A percentile compares a stretch with the other conserved stretches of the same genome.
Evolutionary conservation across 2,329 filamentous ascomycete species (phyloP).

Genomic region (Coleophoma eucalyptorum): DNA sequence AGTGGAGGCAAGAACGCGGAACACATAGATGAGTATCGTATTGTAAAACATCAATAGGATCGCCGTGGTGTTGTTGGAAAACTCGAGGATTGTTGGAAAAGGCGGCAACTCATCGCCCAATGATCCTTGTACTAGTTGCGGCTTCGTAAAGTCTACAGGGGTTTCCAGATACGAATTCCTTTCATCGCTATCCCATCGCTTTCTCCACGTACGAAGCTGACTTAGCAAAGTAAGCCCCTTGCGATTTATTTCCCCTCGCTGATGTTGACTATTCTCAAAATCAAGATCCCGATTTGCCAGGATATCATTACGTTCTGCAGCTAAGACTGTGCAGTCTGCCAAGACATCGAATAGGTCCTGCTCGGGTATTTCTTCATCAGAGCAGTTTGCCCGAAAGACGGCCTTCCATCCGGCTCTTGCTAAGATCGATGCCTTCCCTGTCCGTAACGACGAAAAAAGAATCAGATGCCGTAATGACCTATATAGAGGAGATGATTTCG

Average conservation of each 20-base stretch:
- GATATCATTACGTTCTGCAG: slow-evolving; percentile 13
- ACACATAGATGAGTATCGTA: slow-evolving; percentile 22
- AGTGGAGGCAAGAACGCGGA: slow-evolving; percentile 18
- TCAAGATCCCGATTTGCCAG: neutral
- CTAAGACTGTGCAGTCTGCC: slow-evolving; percentile 25
- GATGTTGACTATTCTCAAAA: neutral
- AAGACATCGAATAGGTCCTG: slow-evolving; percentile 25
- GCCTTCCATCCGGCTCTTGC: slow-evolving; percentile 23
- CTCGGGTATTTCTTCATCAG: slow-evolving; percentile 14
- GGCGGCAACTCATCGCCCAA: neutral
- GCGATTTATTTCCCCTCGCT: neutral
- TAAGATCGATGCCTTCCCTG: slow-evolving; percentile 20
- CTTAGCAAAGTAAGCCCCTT: slow-evolving; percentile 1
- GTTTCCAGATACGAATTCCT: neutral
- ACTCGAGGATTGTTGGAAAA: slow-evolving; percentile 4
- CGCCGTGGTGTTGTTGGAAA: slow-evolving; percentile 6
- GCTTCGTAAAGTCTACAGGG: neutral
- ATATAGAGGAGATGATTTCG: slow-evolving; percentile 16
- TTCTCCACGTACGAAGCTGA: slow-evolving; percentile 4
- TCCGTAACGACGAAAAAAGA: slow-evolving; percentile 18
- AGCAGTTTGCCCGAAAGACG: slow-evolving; percentile 12
- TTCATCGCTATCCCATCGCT: slow-evolving; percentile 4
- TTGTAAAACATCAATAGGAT: slow-evolving; percentile 25
- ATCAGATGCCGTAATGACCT: slow-evolving; percentile 21
- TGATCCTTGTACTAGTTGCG: neutral